Conservation (phyloP, 768 basidiomycete species). For the Lentinula lateritia region DNA sequence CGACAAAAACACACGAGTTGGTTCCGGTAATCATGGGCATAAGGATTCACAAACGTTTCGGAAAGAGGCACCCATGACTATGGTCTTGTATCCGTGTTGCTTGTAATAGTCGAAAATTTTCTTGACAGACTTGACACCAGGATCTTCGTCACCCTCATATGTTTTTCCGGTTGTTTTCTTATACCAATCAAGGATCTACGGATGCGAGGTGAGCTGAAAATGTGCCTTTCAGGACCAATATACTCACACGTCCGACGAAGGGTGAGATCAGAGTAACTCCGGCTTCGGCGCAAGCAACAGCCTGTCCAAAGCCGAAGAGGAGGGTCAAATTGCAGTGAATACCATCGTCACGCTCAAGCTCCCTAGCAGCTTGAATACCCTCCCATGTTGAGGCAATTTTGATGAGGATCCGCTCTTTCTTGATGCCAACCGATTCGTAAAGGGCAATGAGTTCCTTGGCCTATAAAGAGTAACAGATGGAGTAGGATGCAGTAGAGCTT, state of each 20-base stretch:
- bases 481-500: slow-evolving; percentile 3
- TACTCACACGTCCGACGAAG: slow-evolving; percentile 92
- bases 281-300: slow-evolving; percentile 98
- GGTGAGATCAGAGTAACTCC: slow-evolving; percentile 98
- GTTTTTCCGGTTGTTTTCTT: slow-evolving; percentile 85
- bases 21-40: not conserved
- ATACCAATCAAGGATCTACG: slow-evolving; percentile 97
- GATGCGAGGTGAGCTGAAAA: slow-evolving; percentile 6
- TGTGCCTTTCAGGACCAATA: not conserved
- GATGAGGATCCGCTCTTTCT: slow-evolving; percentile 93
- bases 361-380: slow-evolving; percentile 97
- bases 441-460: slow-evolving; percentile 87
- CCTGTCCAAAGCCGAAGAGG: slow-evolving; percentile 97
- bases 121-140: slow-evolving; percentile 93
- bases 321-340: slow-evolving; percentile 99
- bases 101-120: slow-evolving; percentile 99
- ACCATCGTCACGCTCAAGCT: slow-evolving; percentile 85
- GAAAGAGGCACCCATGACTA: slow-evolving; percentile 99
- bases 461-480: slow-evolving; percentile 21
- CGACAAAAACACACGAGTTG: not conserved
- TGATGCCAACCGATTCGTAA: slow-evolving; percentile 91
- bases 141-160: slow-evolving; percentile 90
- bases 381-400: slow-evolving; percentile 99
- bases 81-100: slow-evolving; percentile 96
- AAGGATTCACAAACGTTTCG: slow-evolving; percentile 66